These are phyloP conservation scores for Fusarium duplospermum DNA, from an alignment of 2,329 filamentous ascomycete species.

Conservation along the genomic window DNA sequence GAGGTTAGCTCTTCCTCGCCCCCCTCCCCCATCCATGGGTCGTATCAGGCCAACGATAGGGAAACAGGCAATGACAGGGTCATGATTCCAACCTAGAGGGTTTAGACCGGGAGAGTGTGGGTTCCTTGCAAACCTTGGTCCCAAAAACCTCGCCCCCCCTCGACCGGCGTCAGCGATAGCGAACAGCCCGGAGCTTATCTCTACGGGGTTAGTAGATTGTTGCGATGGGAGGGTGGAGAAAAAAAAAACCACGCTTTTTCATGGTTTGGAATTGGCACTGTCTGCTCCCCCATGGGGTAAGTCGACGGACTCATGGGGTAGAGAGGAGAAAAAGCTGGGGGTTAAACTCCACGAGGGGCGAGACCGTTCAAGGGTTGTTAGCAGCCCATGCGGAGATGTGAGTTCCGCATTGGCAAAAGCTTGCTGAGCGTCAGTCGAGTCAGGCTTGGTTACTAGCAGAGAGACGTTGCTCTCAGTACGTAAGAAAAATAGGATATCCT, in stretches of 20 bases:
- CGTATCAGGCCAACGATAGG: not conserved
- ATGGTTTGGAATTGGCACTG: not conserved
- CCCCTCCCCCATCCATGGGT: not conserved
- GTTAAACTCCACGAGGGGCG: constrained; percentile 1
- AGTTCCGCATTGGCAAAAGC: not conserved
- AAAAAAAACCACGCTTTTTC: not conserved
- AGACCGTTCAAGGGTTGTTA: not conserved
- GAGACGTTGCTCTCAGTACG: constrained; percentile 18
- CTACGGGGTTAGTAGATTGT: not conserved
- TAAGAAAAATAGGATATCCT: constrained; percentile 22
- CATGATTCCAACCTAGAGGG: not conserved
- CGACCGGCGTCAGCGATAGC: constrained; percentile 14
- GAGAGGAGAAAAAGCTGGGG: constrained; percentile 1
- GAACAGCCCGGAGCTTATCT: constrained; percentile 3
- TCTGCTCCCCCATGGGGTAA: constrained; percentile 28
- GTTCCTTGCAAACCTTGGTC: constrained; percentile 3
- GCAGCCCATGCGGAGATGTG: not conserved
- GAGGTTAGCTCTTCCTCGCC: constrained; percentile 10
- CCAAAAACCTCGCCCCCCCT: not conserved
- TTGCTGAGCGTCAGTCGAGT: not conserved
- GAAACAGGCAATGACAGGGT: constrained; percentile 18
- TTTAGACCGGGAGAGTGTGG: constrained; percentile 1
- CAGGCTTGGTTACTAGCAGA: not conserved
- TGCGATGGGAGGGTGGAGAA: constrained; percentile 13
- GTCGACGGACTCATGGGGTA: constrained; percentile 14